Percentiles rank a stretch among this genome's conserved stretches.
phyloP scores from a whole-genome alignment of 2,329 filamentous ascomycete genomes.

The Colletotrichum sansevieriae region DNA sequence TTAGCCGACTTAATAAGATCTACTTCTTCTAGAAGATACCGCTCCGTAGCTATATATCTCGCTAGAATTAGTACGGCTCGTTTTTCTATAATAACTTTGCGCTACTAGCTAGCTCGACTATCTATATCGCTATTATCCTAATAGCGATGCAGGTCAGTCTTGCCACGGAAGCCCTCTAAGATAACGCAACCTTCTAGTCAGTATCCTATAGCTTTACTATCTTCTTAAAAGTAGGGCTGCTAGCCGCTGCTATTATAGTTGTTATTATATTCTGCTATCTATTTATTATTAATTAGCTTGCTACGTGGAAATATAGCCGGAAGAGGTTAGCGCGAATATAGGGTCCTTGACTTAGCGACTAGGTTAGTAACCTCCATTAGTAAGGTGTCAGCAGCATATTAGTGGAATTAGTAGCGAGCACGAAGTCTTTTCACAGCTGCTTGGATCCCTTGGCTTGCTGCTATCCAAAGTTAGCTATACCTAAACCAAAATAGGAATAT shows the following conservation, averaged over 20 bases:
- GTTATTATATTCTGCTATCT: conserved; percentile 40
- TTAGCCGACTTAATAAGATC: too few species aligned
- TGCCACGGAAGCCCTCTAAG: conserved; percentile 45
- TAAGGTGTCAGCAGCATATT: too few species aligned
- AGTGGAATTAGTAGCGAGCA: too few species aligned
- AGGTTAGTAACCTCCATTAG: too few species aligned
- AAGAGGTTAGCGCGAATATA: too few species aligned
- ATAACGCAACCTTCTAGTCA: conserved; percentile 54
- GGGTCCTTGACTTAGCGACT: too few species aligned
- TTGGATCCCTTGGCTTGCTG: too few species aligned
- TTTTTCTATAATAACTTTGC: conserved; percentile 59
- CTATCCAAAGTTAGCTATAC: too few species aligned
- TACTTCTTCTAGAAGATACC: conserved; percentile 49
- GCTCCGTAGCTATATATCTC: conserved; percentile 44
- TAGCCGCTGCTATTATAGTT: conserved; percentile 45
- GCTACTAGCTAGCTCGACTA: conserved; percentile 54
- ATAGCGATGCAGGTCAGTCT: conserved; percentile 64
- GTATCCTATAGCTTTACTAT: conserved; percentile 62
- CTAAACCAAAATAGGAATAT: too few species aligned
- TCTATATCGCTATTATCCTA: conserved; percentile 59
- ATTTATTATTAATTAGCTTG: conserved; percentile 35
- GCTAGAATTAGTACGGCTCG: conserved; percentile 51
- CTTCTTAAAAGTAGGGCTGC: conserved; percentile 59
- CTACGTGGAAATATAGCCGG: not conserved
- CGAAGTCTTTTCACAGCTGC: too few species aligned